Conservation (phyloP, 208 protist species). For the Leishmania aethiopica region DNA sequence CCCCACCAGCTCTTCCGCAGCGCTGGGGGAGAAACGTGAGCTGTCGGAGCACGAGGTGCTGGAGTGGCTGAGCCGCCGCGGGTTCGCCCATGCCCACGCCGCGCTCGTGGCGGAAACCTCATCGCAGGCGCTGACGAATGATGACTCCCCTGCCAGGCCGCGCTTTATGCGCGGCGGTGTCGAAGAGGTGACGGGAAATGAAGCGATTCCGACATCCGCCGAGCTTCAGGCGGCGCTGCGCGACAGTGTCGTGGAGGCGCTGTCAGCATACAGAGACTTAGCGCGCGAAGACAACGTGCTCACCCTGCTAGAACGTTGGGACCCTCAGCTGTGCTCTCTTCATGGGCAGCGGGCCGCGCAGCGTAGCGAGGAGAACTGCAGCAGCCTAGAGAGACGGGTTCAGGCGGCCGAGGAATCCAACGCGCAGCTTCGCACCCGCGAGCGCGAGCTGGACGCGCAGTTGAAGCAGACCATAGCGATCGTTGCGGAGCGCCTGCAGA, state of each 20-base stretch:
- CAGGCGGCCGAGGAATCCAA: conserved; percentile 14
- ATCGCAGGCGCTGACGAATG: background rate
- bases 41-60: conserved; percentile 13
- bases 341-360: background rate
- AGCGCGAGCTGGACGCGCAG: conserved; percentile 33
- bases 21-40: background rate
- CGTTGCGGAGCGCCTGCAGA: conserved; percentile 52
- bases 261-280: conserved; percentile 19
- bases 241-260: conserved; percentile 17
- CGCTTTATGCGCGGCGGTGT: background rate
- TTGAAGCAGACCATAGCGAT: conserved; percentile 31
- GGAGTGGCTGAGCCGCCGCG: conserved; percentile 12
- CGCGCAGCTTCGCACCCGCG: conserved; percentile 23
- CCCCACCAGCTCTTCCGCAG: background rate
- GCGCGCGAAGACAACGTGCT: conserved; percentile 10
- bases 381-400: background rate
- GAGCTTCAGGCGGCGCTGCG: conserved; percentile 6
- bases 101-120: conserved; percentile 2
- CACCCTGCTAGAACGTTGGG: conserved; percentile 21
- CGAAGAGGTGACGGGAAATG: background rate
- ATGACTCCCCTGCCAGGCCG: background rate
- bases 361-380: background rate
- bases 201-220: no score
- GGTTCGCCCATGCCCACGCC: background rate
- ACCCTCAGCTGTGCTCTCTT: conserved; percentile 9